Percentiles rank a stretch among this genome's conserved stretches.
Evolutionary conservation across 2,329 filamentous ascomycete genomes (phyloP).

Genomic region (Epichloe elymi): DNA sequence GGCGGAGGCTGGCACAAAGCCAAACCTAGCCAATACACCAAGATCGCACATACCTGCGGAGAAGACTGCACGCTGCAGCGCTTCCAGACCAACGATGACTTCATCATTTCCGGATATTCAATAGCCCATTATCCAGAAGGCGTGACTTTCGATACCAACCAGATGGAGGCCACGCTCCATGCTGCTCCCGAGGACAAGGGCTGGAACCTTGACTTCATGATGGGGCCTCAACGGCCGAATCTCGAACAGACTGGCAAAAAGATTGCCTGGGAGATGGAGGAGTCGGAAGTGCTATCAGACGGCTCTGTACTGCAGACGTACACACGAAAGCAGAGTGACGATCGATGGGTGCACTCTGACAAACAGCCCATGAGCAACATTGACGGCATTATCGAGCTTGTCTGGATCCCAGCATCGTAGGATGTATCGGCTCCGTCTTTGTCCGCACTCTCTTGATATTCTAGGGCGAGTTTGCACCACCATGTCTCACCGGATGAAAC

Average conservation of each 20-base stretch:
- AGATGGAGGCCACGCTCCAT: constrained; percentile 40
- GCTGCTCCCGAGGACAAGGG: constrained; percentile 34
- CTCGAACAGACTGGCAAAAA: constrained; percentile 36
- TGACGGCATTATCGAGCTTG: constrained; percentile 43
- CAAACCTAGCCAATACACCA: constrained; percentile 41
- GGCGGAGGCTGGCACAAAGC: constrained; percentile 43
- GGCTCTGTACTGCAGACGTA: constrained; percentile 41
- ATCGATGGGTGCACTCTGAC: constrained; percentile 35
- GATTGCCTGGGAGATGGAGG: constrained; percentile 40
- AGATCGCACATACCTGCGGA: constrained; percentile 45
- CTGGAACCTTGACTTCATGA: constrained; percentile 38
- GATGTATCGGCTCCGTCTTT: background rate
- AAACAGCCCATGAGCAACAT: constrained; percentile 36
- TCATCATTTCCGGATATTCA: constrained; percentile 46
- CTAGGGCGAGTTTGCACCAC: background rate
- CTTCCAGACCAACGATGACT: constrained; percentile 40
- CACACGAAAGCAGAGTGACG: constrained; percentile 37
- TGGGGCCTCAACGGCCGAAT: constrained; percentile 35
- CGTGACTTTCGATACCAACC: constrained; percentile 34
- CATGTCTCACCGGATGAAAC: background rate
- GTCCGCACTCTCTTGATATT: background rate
- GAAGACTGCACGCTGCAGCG: constrained; percentile 47
- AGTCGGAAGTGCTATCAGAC: constrained; percentile 32
- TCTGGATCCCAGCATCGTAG: constrained; percentile 34
- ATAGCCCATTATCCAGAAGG: constrained; percentile 42